Evolutionary conservation across 2,329 filamentous ascomycete species (phyloP), one percentile per base, ranked within the genome.

Genomic region (Neofusicoccum kwambonambiense): DNA sequence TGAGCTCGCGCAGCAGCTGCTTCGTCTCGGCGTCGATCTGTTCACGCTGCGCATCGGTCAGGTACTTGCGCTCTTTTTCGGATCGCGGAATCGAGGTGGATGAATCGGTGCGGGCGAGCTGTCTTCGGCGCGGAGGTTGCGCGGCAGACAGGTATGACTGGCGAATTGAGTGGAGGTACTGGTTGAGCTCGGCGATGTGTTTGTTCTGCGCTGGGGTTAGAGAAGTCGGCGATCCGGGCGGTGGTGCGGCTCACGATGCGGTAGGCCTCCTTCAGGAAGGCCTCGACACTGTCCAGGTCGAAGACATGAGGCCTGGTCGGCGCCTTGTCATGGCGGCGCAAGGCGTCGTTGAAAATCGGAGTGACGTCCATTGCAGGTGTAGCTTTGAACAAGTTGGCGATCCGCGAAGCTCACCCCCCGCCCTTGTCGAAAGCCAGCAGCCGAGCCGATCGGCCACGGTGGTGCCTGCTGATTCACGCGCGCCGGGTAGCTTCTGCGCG

Each of bases 241-340:
- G 64, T 60, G 69, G 67, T 69, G 70, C 37, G 11, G 34, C 85
- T 73, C 81, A 96, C 93, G 77, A 98, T 97, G 75, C 90, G 87
- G 79, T 96, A 95, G 62, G 95, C 95, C 79, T 98, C 94, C 74
- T 94, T 93, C 39, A 98, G 82, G 75, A 98, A 99, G 72, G 90
- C 90, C 75, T 97, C 91, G 58, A 95, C 85, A 62, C 73, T 72
- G 52, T 74, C 74, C 60, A 77, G 71, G 66, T 75, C 74, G 67
- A 77, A 80, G 11, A 72, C 73, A 66, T 79, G 75, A 64, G 75
- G 70, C 78, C 83, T 69, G 12, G 84, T 82, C 7, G 82, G 78
- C 34, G 80, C 79, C 50, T 84, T 83, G 76, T 86, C 79, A 67
- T 86, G 86, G 70, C 83, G 79, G 71, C 84, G 84, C 27, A 94